Percentiles rank a stretch among this genome's conserved stretches.
Conservation (phyloP, 176 grass and related monocot species). For the Melocanna baccifera region DNA sequence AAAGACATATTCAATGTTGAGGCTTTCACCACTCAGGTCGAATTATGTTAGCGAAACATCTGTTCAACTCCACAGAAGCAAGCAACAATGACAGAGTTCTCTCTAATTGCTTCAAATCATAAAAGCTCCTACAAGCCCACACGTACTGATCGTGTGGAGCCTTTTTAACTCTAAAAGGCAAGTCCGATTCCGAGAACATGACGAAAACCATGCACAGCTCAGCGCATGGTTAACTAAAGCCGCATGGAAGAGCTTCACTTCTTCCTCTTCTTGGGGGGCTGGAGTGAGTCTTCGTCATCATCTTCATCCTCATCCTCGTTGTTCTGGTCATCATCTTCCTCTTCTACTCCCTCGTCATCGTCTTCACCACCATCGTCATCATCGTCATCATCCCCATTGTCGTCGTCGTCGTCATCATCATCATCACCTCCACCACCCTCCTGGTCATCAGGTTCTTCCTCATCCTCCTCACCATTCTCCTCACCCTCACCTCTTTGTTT, state of each 20-base stretch:
- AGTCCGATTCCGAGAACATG: slow-evolving; percentile 36
- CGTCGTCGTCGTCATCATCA: neutral
- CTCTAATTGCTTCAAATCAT: slow-evolving; percentile 38
- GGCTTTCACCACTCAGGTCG: slow-evolving; percentile 43
- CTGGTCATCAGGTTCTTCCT: slow-evolving; percentile 47
- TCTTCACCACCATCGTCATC: slow-evolving; percentile 12
- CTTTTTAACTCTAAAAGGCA: slow-evolving; percentile 34
- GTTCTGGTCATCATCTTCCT: slow-evolving; percentile 42
- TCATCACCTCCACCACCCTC: slow-evolving; percentile 35
- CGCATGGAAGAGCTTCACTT: slow-evolving; percentile 48
- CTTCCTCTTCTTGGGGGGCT: slow-evolving; percentile 84
- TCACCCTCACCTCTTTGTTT: slow-evolving; percentile 46
- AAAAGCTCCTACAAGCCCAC: slow-evolving; percentile 46
- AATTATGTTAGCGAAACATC: slow-evolving; percentile 61
- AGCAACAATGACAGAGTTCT: slow-evolving; percentile 37
- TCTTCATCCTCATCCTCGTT: slow-evolving; percentile 50
- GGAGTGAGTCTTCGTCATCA: slow-evolving; percentile 62
- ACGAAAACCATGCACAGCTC: slow-evolving; percentile 25
- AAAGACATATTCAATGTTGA: slow-evolving; percentile 37
- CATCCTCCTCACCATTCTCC: slow-evolving; percentile 63
- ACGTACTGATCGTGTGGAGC: slow-evolving; percentile 3
- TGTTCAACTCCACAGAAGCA: slow-evolving; percentile 47
- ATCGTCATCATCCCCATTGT: neutral
- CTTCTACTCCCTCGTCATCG: slow-evolving; percentile 21
- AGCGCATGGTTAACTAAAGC: slow-evolving; percentile 40